Evolutionary conservation across 2,329 filamentous ascomycete genomes (phyloP).

Genomic region (Alternaria gaisen): DNA sequence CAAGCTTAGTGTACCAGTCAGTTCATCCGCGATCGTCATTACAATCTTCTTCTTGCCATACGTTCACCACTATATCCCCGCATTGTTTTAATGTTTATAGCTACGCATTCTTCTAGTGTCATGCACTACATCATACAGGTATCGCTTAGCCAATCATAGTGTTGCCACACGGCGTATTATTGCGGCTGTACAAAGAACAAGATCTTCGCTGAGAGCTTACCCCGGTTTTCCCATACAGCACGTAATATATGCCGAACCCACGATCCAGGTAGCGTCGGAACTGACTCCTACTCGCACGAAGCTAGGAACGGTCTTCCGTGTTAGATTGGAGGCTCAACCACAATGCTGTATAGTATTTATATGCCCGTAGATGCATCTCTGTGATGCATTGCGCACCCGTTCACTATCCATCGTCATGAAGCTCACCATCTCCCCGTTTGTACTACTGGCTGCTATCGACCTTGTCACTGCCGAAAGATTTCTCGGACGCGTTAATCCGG

Average conservation of each 20-base stretch:
- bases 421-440: not conserved
- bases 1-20: not conserved
- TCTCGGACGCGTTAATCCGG: constrained; percentile 55
- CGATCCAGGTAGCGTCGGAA: not conserved
- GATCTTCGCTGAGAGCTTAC: not conserved
- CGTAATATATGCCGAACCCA: not conserved
- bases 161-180: not conserved
- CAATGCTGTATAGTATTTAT: not conserved
- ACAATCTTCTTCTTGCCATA: not conserved
- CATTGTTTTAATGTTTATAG: not conserved
- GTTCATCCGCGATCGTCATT: not conserved
- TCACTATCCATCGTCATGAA: not conserved
- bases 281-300: not conserved
- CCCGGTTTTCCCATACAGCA: not conserved
- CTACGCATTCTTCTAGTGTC: not conserved
- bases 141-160: not conserved
- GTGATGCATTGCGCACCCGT: not conserved
- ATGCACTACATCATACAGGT: not conserved
- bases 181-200: not conserved
- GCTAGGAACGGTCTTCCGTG: not conserved
- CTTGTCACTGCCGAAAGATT: constrained; percentile 18
- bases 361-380: not conserved
- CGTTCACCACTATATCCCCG: not conserved
- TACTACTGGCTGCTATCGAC: constrained; percentile 8
- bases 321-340: not conserved